Conservation (phyloP, 2,329 filamentous ascomycete species). For the Pseudofabraea citricarpa region DNA sequence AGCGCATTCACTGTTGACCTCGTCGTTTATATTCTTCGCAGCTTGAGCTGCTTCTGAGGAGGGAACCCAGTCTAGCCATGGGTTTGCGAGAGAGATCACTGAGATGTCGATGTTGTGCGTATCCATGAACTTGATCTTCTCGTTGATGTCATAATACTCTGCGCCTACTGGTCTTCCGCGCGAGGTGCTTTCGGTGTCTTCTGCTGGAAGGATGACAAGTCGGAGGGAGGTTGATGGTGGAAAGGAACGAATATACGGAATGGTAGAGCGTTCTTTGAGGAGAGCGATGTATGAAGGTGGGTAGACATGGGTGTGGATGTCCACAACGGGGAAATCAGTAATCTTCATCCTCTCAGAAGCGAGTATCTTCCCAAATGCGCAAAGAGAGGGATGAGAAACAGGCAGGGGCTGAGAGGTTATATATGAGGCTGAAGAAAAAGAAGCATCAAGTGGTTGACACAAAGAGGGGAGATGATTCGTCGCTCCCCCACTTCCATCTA, state of each 20-base stretch:
- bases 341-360: conserved; percentile 22
- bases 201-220: conserved; percentile 59
- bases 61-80: conserved; percentile 83
- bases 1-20: conserved; percentile 69
- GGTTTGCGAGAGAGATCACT: conserved; percentile 85
- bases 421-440: not conserved
- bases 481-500: too few species aligned
- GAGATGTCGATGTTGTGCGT: conserved; percentile 76
- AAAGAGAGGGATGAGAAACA: not conserved
- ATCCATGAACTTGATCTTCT: conserved; percentile 87
- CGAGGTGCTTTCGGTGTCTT: conserved; percentile 49
- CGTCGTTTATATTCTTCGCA: conserved; percentile 68
- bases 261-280: conserved; percentile 52
- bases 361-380: not conserved
- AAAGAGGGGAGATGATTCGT: too few species aligned
- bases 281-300: conserved; percentile 58
- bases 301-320: conserved; percentile 69
- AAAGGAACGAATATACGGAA: conserved; percentile 69
- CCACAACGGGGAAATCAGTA: conserved; percentile 44
- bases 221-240: conserved; percentile 51
- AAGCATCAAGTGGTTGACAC: too few species aligned
- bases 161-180: conserved; percentile 78
- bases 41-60: conserved; percentile 55
- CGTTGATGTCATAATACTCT: conserved; percentile 74
- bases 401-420: not conserved